Evolutionary conservation across 805 yeast species (phyloP), one percentile per base, ranked within the genome.

Genomic region (Kluyveromyces siamensis): DNA sequence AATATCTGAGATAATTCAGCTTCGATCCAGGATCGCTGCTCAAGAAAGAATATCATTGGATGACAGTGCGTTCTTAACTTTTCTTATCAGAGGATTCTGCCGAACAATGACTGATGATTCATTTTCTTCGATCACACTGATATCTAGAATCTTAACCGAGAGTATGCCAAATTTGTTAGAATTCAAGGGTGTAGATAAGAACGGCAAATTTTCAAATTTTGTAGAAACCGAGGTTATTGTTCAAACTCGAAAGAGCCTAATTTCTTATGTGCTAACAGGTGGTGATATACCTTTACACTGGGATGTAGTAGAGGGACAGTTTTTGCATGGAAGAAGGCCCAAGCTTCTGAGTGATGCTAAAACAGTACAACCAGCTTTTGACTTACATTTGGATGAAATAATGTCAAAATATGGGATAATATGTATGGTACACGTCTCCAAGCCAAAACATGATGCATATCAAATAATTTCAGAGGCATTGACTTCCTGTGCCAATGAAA

Each of bases 271-370:
- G 0, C 96, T 89, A 67, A 75, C 90, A 2, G 72, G 96, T 55
- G 99, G 98, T 3, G 86, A 95, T 27, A 90, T 90, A 1, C 99
- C 99, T 0, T 69, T 93, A 7, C 91, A 87, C 60, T 93, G 96
- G 95, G 99, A 91, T 60, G 91, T 89, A 57, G 96, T 87, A 52
- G 72, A 68, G 41, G 65, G 68, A 33, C 72, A 68, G 48, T 81
- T 93, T 10, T 68, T 93, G 48, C 80, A 89, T 40, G 79, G 85
- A 39, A 91, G 91, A 27, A 91, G 87, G 61, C 81, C 88, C 39
- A 79, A 79, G 36, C 70, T 93, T n/a, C 80, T 90, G 0, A 75
- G 96, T 55, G 82, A 89, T 14, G 66, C 76, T 35, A 95, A 85
- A 49, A 91, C 95, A 11, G 80, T 96, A 0, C 95, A 88, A 59